Evolutionary conservation across 73 alveolate genomes (phyloP).

Genomic region (Tetrahymena elliotti): DNA sequence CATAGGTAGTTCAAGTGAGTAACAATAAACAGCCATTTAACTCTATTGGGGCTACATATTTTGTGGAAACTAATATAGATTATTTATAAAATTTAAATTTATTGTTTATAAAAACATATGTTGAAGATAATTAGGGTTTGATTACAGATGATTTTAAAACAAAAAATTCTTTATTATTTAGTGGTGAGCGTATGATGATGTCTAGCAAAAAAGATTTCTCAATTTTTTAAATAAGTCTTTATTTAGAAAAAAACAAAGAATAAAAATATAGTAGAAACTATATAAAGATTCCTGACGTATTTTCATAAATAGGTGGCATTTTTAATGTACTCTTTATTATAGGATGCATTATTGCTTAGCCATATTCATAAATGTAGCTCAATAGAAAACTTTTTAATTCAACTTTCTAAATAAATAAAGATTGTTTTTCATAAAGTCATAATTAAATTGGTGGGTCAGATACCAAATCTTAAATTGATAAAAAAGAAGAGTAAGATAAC

Average conservation of each 20-base stretch:
- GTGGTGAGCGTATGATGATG: not conserved
- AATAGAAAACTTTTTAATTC: not conserved
- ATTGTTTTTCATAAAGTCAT: not conserved
- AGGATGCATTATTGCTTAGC: not conserved
- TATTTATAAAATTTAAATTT: not conserved
- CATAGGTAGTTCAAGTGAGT: not conserved
- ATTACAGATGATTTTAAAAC: not conserved
- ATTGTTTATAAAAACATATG: not conserved
- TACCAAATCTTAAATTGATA: not conserved
- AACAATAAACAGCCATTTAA: not conserved
- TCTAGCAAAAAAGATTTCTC: not conserved
- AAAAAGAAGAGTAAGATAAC: not conserved
- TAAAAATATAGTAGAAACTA: not conserved
- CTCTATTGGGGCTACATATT: not conserved
- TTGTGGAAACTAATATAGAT: not conserved
- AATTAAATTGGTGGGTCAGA: not conserved
- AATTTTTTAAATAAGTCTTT: not conserved
- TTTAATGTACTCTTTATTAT: not conserved
- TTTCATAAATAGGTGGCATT: not conserved
- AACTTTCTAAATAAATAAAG: not conserved
- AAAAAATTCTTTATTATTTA: not conserved
- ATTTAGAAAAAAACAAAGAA: not conserved
- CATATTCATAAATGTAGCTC: not conserved
- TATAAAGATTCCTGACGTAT: not conserved
- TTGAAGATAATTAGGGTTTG: not conserved